These are phyloP conservation scores for Hylodesmum podocarpum DNA, from an alignment of 306 rosid species.

Conservation along the genomic window DNA sequence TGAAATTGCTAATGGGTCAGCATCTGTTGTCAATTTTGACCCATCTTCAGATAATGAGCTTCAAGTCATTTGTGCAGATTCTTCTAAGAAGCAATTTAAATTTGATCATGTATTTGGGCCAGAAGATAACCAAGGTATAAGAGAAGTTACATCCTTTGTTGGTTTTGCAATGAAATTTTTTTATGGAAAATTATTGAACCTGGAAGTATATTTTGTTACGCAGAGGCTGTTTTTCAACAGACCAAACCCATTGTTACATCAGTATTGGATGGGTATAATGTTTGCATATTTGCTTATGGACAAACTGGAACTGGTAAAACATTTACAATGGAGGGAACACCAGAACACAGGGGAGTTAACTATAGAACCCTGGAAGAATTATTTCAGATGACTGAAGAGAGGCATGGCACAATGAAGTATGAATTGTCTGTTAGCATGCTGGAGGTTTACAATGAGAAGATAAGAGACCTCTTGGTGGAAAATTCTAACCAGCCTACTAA, in stretches of 20 bases:
- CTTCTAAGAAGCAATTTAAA: constrained; percentile 85
- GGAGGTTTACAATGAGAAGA: constrained; percentile 96
- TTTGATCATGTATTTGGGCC: constrained; percentile 87
- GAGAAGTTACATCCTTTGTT: constrained; percentile 2
- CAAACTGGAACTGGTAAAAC: constrained; percentile 99
- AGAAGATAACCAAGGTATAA: constrained; percentile 80
- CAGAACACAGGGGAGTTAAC: constrained; percentile 89
- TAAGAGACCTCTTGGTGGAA: constrained; percentile 85
- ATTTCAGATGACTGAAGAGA: constrained; percentile 69
- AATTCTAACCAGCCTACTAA: constrained; percentile 68
- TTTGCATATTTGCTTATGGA: constrained; percentile 97
- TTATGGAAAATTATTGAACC: constrained; percentile 1
- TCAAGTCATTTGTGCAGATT: constrained; percentile 77
- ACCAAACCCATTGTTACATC: constrained; percentile 87
- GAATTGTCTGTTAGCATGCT: constrained; percentile 85
- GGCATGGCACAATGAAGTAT: constrained; percentile 70
- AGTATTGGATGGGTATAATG: constrained; percentile 92
- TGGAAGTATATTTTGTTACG: not conserved
- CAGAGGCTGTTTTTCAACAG: constrained; percentile 82
- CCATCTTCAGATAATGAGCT: constrained; percentile 74
- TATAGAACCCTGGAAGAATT: constrained; percentile 87
- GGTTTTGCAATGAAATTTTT: not conserved
- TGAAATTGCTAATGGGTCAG: constrained; percentile 56
- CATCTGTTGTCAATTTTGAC: constrained; percentile 69
- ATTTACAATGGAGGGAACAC: constrained; percentile 96